A percentile compares a stretch with the other conserved stretches of the same genome.
phyloP scores from a whole-genome alignment of 73 alveolate genomes.

The Tetrahymena thermophila region DNA sequence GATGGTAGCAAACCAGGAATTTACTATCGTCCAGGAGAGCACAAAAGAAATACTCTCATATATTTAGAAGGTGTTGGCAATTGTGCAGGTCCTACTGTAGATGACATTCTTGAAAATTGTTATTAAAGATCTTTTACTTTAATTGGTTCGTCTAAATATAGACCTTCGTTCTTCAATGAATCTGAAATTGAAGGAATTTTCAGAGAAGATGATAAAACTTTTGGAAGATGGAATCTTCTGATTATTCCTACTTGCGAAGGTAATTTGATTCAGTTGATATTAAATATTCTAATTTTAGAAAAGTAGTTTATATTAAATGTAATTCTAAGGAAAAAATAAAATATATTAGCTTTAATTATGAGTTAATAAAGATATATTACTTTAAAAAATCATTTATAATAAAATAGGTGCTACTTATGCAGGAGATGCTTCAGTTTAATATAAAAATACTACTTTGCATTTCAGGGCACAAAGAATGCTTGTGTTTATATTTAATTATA shows the following conservation, averaged over 20 bases:
- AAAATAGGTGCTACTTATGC: background rate
- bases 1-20: background rate
- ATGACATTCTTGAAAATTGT: background rate
- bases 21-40: background rate
- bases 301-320: too few species aligned
- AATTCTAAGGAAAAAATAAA: too few species aligned
- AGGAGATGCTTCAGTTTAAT: background rate
- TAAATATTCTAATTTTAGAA: too few species aligned
- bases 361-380: too few species aligned
- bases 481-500: background rate
- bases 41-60: background rate
- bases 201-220: background rate
- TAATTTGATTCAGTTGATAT: too few species aligned
- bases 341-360: too few species aligned
- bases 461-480: background rate
- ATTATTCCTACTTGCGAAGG: background rate
- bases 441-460: background rate
- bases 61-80: background rate
- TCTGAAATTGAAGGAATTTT: background rate
- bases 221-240: background rate
- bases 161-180: background rate
- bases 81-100: background rate
- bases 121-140: background rate
- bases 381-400: background rate
- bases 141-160: background rate